Evolutionary conservation across 1,139 yeast genomes (phyloP).

Genomic region (Pichia sp.): DNA sequence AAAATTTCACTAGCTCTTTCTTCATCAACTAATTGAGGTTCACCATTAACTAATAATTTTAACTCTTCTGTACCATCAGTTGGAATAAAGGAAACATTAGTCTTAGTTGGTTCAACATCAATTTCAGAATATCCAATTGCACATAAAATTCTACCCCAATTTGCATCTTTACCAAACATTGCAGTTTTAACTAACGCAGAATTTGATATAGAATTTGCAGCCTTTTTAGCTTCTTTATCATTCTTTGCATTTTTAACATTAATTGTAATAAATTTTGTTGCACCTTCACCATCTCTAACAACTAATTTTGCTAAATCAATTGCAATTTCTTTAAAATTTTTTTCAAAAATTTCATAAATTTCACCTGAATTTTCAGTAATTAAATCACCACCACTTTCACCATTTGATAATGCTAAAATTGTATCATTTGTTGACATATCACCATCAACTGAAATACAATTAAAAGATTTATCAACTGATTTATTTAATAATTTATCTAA

Average conservation of each 20-base stretch:
- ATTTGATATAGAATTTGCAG: conserved; percentile 81
- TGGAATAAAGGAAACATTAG: conserved; percentile 82
- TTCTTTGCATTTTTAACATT: conserved; percentile 67
- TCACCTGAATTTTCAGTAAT: conserved; percentile 41
- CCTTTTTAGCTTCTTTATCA: conserved; percentile 71
- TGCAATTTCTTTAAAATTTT: conserved; percentile 69
- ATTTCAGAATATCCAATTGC: conserved; percentile 92
- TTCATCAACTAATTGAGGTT: conserved; percentile 88
- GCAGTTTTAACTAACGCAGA: conserved; percentile 93
- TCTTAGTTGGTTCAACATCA: conserved; percentile 55
- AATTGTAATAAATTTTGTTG: conserved; percentile 91
- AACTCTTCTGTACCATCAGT: conserved; percentile 67
- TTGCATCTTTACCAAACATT: conserved; percentile 92
- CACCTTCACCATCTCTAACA: conserved; percentile 98
- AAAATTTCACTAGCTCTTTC: conserved; percentile 78
- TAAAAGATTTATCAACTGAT: conserved; percentile 81
- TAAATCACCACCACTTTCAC: conserved; percentile 80
- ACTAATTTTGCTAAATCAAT: conserved; percentile 83
- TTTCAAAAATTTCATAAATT: conserved; percentile 43
- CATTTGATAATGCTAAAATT: conserved; percentile 86
- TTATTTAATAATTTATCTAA: conserved; percentile 56
- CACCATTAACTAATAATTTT: conserved; percentile 75
- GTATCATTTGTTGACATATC: conserved; percentile 98
- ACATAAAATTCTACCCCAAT: conserved; percentile 97
- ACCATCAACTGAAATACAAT: conserved; percentile 93